phyloP scores from a whole-genome alignment of 352 stramenopile genomes.

The Phytophthora boehmeriae region DNA sequence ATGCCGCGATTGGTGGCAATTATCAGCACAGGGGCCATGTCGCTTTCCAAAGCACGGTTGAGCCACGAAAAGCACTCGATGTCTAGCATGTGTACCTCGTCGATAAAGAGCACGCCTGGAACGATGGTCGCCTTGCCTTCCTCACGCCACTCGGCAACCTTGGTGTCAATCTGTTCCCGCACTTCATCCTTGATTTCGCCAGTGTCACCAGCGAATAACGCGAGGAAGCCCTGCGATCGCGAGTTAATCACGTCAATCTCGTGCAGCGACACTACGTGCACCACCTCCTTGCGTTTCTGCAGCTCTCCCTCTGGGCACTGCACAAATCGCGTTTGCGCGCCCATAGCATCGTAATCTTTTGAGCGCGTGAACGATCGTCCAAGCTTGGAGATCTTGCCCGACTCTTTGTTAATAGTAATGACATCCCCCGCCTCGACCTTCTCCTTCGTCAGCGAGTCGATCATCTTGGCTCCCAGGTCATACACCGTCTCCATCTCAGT shows the following conservation, averaged over 20 bases:
- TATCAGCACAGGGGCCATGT: conserved; percentile 98
- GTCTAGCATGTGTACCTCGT: conserved; percentile 99
- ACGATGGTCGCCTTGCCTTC: conserved; percentile 98
- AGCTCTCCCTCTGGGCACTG: conserved; percentile 96
- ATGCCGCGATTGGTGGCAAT: conserved; percentile 99
- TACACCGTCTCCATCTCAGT: conserved; percentile 99
- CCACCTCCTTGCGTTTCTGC: conserved; percentile 98
- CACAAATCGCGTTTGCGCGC: conserved; percentile 87
- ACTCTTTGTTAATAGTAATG: conserved; percentile 99
- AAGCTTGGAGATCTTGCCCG: conserved; percentile 98
- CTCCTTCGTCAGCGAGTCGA: conserved; percentile 98
- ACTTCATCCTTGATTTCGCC: conserved; percentile 99
- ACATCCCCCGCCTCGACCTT: conserved; percentile 99
- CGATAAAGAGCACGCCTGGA: conserved; percentile 99
- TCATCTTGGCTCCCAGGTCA: conserved; percentile 99
- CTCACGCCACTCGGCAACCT: conserved; percentile 96
- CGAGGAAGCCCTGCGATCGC: conserved; percentile 98
- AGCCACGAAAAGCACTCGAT: conserved; percentile 99
- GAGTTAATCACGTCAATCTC: conserved; percentile 99
- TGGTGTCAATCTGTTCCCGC: conserved; percentile 98
- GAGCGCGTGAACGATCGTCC: conserved; percentile 97
- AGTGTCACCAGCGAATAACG: conserved; percentile 99
- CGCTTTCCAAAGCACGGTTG: conserved; percentile 97
- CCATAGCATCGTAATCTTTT: conserved; percentile 99
- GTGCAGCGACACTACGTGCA: conserved; percentile 97